phyloP scores from a whole-genome alignment of 2,329 filamentous ascomycete genomes.

The Helotiales sp. region DNA sequence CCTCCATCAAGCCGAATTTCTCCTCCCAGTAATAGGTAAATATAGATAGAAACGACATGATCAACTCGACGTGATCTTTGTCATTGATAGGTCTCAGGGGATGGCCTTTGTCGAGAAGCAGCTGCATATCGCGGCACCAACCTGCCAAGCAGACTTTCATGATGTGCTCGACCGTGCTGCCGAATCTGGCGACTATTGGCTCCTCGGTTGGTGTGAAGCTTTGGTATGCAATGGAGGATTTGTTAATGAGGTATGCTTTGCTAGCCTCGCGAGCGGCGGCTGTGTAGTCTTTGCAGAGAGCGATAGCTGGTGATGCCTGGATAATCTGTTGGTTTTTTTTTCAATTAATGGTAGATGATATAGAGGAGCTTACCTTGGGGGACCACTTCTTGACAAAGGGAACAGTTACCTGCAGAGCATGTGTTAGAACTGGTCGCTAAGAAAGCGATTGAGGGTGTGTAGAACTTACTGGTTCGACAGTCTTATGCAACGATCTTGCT shows the following conservation, averaged over 20 bases:
- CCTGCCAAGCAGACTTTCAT: conserved; percentile 11
- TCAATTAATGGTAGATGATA: background rate
- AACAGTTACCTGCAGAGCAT: background rate
- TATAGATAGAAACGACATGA: conserved; percentile 22
- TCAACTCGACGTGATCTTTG: conserved; percentile 19
- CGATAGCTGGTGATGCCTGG: background rate
- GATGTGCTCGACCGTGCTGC: background rate
- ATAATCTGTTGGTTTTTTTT: background rate
- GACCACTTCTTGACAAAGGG: background rate
- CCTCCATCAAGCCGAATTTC: conserved; percentile 26
- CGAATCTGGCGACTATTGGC: background rate
- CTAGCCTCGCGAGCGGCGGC: conserved; percentile 2
- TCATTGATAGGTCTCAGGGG: conserved; percentile 15
- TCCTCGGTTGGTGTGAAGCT: background rate
- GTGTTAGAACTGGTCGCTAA: background rate
- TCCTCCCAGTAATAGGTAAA: conserved; percentile 27
- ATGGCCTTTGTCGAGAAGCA: background rate
- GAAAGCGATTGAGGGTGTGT: background rate
- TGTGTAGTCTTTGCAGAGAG: conserved; percentile 21
- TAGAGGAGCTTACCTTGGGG: background rate
- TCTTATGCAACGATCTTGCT: conserved; percentile 14
- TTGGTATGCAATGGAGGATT: background rate
- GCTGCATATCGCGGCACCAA: conserved; percentile 14
- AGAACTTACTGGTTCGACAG: conserved; percentile 1
- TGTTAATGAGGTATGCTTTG: conserved; percentile 9